A percentile compares a stretch with the other conserved stretches of the same genome.
phyloP scores from a whole-genome alignment of 148 eudicot genomes.

The Simmondsia chinensis region DNA sequence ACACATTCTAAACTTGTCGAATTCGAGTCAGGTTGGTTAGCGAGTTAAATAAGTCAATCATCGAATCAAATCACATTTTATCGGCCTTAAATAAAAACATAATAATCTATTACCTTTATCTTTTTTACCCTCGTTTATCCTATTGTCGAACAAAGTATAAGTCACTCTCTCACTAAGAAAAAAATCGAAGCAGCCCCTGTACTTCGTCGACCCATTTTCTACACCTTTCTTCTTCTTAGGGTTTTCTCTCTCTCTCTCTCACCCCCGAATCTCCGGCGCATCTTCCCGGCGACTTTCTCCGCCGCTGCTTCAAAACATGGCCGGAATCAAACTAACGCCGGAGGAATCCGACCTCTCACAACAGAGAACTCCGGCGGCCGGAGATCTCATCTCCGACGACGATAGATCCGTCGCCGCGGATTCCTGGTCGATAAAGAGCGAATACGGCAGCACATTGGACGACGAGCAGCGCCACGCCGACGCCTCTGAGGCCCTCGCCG shows the following conservation, averaged over 20 bases:
- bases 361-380: constrained; percentile 41
- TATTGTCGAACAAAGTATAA: too few species aligned
- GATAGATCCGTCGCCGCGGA: constrained; percentile 96
- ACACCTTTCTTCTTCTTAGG: neutral
- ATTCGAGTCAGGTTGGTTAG: too few species aligned
- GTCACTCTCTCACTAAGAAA: neutral
- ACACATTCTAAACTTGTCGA: too few species aligned
- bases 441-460: constrained; percentile 88
- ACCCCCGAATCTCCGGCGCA: neutral
- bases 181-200: neutral
- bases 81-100: too few species aligned
- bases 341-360: constrained; percentile 56
- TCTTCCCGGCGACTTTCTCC: neutral
- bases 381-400: constrained; percentile 92
- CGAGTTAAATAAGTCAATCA: too few species aligned
- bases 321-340: constrained; percentile 70
- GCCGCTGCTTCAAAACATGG: constrained; percentile 21
- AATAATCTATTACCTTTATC: too few species aligned
- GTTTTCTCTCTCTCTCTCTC: neutral
- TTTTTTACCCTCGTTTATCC: too few species aligned
- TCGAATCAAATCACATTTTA: too few species aligned
- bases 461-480: constrained; percentile 98
- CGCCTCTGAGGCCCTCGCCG: constrained; percentile 90
- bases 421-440: constrained; percentile 98
- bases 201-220: neutral